Percentiles rank a stretch among this genome's conserved stretches.
Evolutionary conservation across 192 early-diverging fungal genomes (phyloP).

Genomic region (Geranomyces variabilis): DNA sequence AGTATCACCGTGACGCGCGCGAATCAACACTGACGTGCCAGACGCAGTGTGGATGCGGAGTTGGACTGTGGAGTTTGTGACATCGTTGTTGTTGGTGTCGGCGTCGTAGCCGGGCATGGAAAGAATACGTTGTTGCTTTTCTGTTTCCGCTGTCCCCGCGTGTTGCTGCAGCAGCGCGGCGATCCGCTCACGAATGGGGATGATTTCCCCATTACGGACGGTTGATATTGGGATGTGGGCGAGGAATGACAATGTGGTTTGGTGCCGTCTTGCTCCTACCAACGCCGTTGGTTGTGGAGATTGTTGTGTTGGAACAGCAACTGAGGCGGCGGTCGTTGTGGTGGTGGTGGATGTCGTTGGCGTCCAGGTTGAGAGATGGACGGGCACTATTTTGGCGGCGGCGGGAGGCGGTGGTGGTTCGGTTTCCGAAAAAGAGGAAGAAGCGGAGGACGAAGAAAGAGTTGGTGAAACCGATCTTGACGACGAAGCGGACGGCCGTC

Average conservation of each 20-base stretch:
- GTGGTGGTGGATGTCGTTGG: constrained; percentile 1
- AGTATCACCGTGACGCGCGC: neutral
- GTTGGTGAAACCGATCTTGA: neutral
- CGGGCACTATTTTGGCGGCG: neutral
- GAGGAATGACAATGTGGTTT: constrained; percentile 29
- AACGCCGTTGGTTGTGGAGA: neutral
- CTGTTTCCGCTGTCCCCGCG: neutral
- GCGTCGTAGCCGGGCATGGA: neutral
- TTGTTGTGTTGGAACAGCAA: neutral
- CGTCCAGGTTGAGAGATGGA: neutral
- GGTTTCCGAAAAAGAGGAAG: too few species aligned
- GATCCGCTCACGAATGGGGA: constrained; percentile 28
- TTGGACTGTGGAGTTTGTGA: neutral
- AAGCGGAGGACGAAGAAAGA: neutral
- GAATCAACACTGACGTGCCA: neutral
- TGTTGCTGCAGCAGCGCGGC: constrained; percentile 1
- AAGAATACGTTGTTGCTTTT: neutral
- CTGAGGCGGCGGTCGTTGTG: neutral
- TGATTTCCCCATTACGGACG: constrained; percentile 28
- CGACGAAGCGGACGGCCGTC: neutral
- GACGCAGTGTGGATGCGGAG: constrained; percentile 2
- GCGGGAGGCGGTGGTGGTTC: neutral
- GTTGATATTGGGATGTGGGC: constrained; percentile 23
- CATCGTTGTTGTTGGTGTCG: too few species aligned
- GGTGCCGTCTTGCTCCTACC: too few species aligned